These are phyloP conservation scores for Fraxinus sp. DNA, from an alignment of 305 asterid genomes.

Conservation along the genomic window DNA sequence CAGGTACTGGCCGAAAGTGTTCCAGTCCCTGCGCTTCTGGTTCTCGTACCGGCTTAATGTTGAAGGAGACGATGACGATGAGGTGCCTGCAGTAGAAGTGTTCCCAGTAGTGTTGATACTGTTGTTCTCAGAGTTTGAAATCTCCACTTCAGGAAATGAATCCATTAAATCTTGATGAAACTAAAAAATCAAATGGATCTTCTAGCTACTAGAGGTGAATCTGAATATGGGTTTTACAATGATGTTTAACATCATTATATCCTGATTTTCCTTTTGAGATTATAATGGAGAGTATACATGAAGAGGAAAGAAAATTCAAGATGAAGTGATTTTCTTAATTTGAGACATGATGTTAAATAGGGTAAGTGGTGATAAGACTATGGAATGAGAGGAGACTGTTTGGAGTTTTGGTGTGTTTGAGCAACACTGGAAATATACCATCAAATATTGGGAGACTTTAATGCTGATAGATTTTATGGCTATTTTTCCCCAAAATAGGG, in stretches of 20 bases:
- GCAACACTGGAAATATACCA: neutral
- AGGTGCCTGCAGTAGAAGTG: constrained; percentile 23
- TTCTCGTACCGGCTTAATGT: constrained; percentile 77
- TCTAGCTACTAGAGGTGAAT: neutral
- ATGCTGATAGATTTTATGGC: constrained; percentile 6
- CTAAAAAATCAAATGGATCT: neutral
- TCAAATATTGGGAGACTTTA: neutral
- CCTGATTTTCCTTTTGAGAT: neutral
- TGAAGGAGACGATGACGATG: constrained; percentile 30
- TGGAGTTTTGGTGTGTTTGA: neutral
- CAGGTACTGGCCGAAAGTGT: constrained; percentile 75
- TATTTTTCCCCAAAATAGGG: constrained; percentile 38
- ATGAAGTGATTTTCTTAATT: neutral
- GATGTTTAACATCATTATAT: no score
- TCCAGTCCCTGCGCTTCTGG: constrained; percentile 91
- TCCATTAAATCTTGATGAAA: constrained; percentile 39
- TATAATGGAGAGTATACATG: neutral
- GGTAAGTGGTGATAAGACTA: constrained; percentile 8
- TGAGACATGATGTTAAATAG: constrained; percentile 21
- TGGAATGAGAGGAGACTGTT: neutral
- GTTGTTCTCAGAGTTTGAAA: constrained; percentile 49
- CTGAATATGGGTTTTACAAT: constrained; percentile 10
- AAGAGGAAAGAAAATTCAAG: neutral
- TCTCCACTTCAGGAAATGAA: constrained; percentile 53
- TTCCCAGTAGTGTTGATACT: constrained; percentile 21